Percentiles rank a stretch among this genome's conserved stretches.
Conservation (phyloP, 2,329 filamentous ascomycete species). For the Pseudohalonectria lignicola region DNA sequence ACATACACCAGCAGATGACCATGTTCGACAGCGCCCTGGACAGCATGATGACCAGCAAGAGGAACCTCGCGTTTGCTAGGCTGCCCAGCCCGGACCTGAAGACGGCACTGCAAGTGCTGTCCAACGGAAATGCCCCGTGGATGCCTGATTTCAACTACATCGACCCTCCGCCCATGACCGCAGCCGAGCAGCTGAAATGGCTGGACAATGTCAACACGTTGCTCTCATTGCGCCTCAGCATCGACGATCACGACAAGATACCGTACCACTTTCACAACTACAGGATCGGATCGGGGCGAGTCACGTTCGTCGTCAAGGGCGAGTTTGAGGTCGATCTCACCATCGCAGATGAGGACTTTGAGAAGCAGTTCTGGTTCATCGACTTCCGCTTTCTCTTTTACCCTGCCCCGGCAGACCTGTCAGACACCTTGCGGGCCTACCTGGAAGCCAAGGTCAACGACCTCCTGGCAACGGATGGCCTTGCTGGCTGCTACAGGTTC, state of each 20-base stretch:
- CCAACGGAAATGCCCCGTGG: conserved; percentile 65
- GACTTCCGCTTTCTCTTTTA: conserved; percentile 78
- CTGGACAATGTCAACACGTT: conserved; percentile 75
- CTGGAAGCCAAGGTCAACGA: conserved; percentile 66
- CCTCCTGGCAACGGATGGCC: conserved; percentile 55
- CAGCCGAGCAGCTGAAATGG: conserved; percentile 61
- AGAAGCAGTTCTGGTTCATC: conserved; percentile 86
- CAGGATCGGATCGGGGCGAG: conserved; percentile 72
- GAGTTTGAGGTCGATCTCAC: conserved; percentile 94
- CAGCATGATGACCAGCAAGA: conserved; percentile 60
- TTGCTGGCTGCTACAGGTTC: conserved; percentile 73
- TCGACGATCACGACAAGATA: conserved; percentile 68
- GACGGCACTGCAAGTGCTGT: conserved; percentile 76
- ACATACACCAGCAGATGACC: conserved; percentile 54
- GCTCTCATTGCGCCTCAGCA: conserved; percentile 70
- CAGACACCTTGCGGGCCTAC: conserved; percentile 50
- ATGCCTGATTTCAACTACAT: conserved; percentile 80
- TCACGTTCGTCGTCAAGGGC: conserved; percentile 70
- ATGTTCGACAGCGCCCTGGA: conserved; percentile 50
- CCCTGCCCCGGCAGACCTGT: conserved; percentile 51
- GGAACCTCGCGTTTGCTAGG: conserved; percentile 59
- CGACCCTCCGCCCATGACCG: conserved; percentile 57
- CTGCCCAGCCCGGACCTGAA: conserved; percentile 84
- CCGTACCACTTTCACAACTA: conserved; percentile 71
- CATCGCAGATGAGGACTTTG: conserved; percentile 73